These are phyloP conservation scores for Podaxis sp. DNA, from an alignment of 768 basidiomycete genomes.

Conservation along the genomic window DNA sequence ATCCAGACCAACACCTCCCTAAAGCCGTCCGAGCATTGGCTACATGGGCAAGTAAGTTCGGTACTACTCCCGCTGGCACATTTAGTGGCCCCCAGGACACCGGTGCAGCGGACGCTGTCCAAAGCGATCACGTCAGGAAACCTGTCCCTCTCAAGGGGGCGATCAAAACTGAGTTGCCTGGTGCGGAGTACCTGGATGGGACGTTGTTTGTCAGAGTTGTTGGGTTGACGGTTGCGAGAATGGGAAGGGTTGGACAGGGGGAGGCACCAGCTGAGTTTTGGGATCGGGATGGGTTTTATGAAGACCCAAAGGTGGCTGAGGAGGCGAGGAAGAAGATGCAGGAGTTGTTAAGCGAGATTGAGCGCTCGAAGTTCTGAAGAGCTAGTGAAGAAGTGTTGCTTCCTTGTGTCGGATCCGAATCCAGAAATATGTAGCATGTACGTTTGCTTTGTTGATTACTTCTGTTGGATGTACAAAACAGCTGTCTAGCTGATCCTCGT, in stretches of 20 bases:
- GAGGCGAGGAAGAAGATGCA: neutral
- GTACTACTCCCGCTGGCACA: slow-evolving; percentile 12
- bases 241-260: slow-evolving; percentile 35
- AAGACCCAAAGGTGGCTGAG: neutral
- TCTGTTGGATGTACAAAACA: too few species aligned
- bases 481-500: too few species aligned
- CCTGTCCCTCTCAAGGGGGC: neutral
- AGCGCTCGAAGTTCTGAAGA: neutral
- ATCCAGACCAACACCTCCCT: slow-evolving; percentile 51
- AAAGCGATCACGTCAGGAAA: too few species aligned
- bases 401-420: too few species aligned
- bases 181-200: slow-evolving; percentile 54
- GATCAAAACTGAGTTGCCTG: slow-evolving; percentile 29
- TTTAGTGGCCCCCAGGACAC: slow-evolving; percentile 34
- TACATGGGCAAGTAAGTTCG: slow-evolving; percentile 19
- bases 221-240: slow-evolving; percentile 42
- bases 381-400: too few species aligned
- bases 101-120: too few species aligned
- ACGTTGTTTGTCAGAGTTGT: slow-evolving; percentile 59
- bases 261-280: slow-evolving; percentile 16
- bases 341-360: neutral
- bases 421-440: too few species aligned
- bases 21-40: slow-evolving; percentile 35
- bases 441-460: too few species aligned
- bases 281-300: slow-evolving; percentile 21